A percentile compares a stretch with the other conserved stretches of the same genome.
Evolutionary conservation across 345 rosid genomes (phyloP).

Genomic region (Populus deltoides): DNA sequence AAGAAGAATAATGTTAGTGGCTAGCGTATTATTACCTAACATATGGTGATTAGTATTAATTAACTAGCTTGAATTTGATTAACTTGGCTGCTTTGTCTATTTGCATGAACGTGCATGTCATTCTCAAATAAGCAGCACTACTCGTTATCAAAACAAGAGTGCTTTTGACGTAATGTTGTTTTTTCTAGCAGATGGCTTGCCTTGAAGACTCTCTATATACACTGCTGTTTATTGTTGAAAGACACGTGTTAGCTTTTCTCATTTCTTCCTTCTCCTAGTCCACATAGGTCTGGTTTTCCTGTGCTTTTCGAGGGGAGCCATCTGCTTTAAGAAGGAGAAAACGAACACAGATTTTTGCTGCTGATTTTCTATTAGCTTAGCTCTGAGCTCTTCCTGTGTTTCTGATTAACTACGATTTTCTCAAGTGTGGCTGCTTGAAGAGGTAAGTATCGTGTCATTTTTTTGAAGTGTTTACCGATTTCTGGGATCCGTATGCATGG

Average conservation of each 20-base stretch:
- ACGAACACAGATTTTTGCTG: not conserved
- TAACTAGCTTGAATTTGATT: not conserved
- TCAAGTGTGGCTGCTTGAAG: not conserved
- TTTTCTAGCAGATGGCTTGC: not conserved
- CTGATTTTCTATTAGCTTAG: not conserved
- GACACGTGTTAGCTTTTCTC: conserved; percentile 8
- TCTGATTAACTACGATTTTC: too few species aligned
- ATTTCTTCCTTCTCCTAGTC: not conserved
- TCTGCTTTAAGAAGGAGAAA: not conserved
- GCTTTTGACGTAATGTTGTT: not conserved
- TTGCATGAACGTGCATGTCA: conserved; percentile 7
- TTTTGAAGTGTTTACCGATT: not conserved
- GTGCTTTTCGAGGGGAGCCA: not conserved
- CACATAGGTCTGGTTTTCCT: not conserved
- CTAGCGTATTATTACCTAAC: not conserved
- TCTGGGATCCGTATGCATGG: not conserved
- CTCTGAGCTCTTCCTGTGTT: too few species aligned
- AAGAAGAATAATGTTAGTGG: too few species aligned
- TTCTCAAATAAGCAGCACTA: not conserved
- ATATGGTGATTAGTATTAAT: not conserved
- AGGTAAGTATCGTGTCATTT: too few species aligned
- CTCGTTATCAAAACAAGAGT: not conserved
- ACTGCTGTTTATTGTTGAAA: not conserved
- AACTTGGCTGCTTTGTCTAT: conserved; percentile 3
- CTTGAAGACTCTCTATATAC: not conserved